Evolutionary conservation across 1,139 yeast species (phyloP), one percentile per base, ranked within the genome.

Genomic region (Yamadazyma epiphylla): DNA sequence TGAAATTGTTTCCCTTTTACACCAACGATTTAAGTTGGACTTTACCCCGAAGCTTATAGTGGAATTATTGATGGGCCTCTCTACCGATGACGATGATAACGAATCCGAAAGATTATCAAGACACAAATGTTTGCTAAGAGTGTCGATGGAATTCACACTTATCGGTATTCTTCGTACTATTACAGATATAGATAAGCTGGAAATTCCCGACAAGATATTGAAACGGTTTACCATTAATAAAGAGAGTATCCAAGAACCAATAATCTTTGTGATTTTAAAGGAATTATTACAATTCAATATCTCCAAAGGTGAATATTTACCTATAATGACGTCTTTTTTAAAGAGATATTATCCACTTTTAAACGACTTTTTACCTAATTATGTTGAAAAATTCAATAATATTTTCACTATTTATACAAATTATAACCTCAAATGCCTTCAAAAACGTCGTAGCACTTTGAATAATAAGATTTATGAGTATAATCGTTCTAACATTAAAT

Each of bases 1-100:
- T 22, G 88, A 81, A 43, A 71, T 87, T 1, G 68, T 82, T 0
- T 77, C 89, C 25, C 80, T 79, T 0, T 58, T 89, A 16, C 95
- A 87, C 54, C 95, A 83, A 52, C 62, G 96, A 30, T 87, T 88
- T 51, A 53, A 65, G 2, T 32, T 41, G 1, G 51, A 55, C 7
- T 81, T 85, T 49, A 70, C 87, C 0, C 73, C 77, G 1, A 54
- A 51, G 15, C 47, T 86, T 33, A 51, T 81, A 39, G 53, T 67
- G 1, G 55, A 65, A 37, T 58, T 83, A 36, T 55, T 80, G 9
- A 52, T 55, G 14, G 69, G 68, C 4, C 55, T 80, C 13, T 53
- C 63, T 3, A 42, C 55, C 5, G 71, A 60, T 11, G 72, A 72
- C 36, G 80, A 72, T 19, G 74, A 67, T 16, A n/a, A n/a, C n/a